A percentile compares a stretch with the other conserved stretches of the same genome.
These are phyloP conservation scores for Candida orba DNA, from an alignment of 805 yeast species.

Conservation along the genomic window DNA sequence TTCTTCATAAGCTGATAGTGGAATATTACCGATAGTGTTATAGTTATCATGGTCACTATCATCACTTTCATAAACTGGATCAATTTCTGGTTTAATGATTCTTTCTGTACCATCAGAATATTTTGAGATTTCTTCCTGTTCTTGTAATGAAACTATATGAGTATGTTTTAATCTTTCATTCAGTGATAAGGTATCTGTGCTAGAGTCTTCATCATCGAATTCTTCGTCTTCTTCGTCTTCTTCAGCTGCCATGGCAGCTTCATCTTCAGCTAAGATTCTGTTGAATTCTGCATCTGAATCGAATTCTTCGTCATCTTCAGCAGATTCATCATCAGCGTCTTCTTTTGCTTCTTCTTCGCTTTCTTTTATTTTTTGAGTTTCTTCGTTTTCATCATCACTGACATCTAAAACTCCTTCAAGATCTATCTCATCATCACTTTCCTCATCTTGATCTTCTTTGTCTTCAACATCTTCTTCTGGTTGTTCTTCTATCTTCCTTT, in stretches of 20 bases:
- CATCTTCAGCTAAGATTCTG: constrained; percentile 44
- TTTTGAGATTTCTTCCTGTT: constrained; percentile 35
- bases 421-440: constrained; percentile 8
- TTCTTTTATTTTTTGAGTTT: constrained; percentile 17
- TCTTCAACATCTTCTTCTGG: not conserved
- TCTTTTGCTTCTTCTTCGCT: constrained; percentile 9
- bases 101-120: constrained; percentile 80
- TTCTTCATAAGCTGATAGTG: constrained; percentile 89
- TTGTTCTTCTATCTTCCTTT: constrained; percentile 17
- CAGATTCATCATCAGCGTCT: constrained; percentile 15
- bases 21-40: constrained; percentile 92
- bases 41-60: constrained; percentile 76
- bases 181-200: constrained; percentile 40
- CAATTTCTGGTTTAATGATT: constrained; percentile 77
- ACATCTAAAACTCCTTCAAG: constrained; percentile 11
- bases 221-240: constrained; percentile 23
- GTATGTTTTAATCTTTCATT: constrained; percentile 51
- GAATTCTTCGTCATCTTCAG: constrained; percentile 12
- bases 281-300: constrained; percentile 63
- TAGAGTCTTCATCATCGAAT: constrained; percentile 40
- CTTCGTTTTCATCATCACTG: constrained; percentile 16
- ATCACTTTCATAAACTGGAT: constrained; percentile 92
- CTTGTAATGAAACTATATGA: constrained; percentile 39
- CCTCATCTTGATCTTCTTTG: constrained; percentile 9
- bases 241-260: constrained; percentile 23